Percentiles rank a stretch among this genome's conserved stretches.
Evolutionary conservation across 2,329 filamentous ascomycete genomes (phyloP).

Genomic region (Leptosphaerulina australis): DNA sequence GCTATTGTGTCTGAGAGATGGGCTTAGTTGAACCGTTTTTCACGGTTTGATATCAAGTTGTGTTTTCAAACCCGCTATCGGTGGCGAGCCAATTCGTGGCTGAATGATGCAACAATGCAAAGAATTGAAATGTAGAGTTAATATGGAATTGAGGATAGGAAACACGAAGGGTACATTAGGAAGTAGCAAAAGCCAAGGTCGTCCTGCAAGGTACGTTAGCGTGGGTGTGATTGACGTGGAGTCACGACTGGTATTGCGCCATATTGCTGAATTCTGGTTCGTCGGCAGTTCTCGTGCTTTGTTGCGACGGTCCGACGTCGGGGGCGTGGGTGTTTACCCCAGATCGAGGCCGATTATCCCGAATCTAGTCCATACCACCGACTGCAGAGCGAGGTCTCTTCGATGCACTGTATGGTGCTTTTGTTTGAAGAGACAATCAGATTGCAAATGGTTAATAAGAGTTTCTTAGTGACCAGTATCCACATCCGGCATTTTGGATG

Average conservation of each 20-base stretch:
- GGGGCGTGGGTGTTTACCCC: constrained; percentile 25
- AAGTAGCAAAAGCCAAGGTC: constrained; percentile 20
- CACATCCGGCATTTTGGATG: not conserved
- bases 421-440: not conserved
- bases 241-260: constrained; percentile 46
- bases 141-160: not conserved
- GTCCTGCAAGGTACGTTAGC: constrained; percentile 34
- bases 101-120: constrained; percentile 9
- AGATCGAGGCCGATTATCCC: constrained; percentile 23
- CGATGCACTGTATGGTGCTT: not conserved
- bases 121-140: not conserved
- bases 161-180: constrained; percentile 1
- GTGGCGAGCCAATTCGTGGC: no score
- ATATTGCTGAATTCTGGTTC: constrained; percentile 31
- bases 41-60: constrained; percentile 12
- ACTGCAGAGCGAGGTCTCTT: not conserved
- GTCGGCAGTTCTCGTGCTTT: constrained; percentile 31
- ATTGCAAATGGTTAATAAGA: not conserved
- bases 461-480: no score
- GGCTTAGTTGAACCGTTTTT: constrained; percentile 26
- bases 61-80: constrained; percentile 6
- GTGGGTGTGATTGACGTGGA: constrained; percentile 29
- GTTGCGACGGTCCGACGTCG: constrained; percentile 29
- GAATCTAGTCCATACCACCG: not conserved
- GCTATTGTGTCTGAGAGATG: constrained; percentile 19